A percentile compares a stretch with the other conserved stretches of the same genome.
Conservation (phyloP, 2,329 filamentous ascomycete genomes). For the Amesomyces nigricolor region DNA sequence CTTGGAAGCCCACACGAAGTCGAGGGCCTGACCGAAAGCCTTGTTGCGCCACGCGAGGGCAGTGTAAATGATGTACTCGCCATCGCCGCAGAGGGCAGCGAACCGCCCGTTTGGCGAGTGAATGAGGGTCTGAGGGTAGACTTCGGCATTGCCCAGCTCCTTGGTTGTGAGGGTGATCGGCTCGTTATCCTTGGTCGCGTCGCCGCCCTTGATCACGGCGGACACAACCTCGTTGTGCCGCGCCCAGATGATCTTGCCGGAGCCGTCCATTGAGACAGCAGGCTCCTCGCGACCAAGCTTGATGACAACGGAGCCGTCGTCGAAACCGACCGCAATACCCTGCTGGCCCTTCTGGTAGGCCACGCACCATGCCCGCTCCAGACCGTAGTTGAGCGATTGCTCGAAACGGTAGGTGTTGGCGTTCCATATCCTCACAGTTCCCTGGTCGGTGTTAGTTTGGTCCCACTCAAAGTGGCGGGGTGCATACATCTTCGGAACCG, state of each 20-base stretch:
- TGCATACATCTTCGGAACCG: conserved; percentile 72
- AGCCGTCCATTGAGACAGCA: conserved; percentile 93
- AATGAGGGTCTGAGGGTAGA: conserved; percentile 89
- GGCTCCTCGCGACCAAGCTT: conserved; percentile 97
- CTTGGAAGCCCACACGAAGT: conserved; percentile 96
- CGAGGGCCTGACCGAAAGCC: conserved; percentile 88
- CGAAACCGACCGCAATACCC: conserved; percentile 90
- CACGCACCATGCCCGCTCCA: conserved; percentile 97
- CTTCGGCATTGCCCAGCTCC: conserved; percentile 91
- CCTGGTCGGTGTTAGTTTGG: conserved; percentile 13
- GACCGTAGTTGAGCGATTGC: conserved; percentile 90
- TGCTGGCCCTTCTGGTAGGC: conserved; percentile 92
- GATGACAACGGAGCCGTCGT: conserved; percentile 94
- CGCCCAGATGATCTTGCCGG: conserved; percentile 94
- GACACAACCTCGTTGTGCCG: conserved; percentile 93
- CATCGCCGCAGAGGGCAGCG: conserved; percentile 85
- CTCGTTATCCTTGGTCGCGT: conserved; percentile 81
- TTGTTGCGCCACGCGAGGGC: conserved; percentile 96
- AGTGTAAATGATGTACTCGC: conserved; percentile 98
- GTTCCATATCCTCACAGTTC: conserved; percentile 86
- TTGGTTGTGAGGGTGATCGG: conserved; percentile 84
- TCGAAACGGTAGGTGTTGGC: conserved; percentile 95
- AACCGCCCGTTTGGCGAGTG: conserved; percentile 92
- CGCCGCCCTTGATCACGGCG: conserved; percentile 88
- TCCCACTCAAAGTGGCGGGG: too few species aligned